phyloP scores from a whole-genome alignment of 1,139 yeast species.

The Sugiyamaella paludigena region DNA sequence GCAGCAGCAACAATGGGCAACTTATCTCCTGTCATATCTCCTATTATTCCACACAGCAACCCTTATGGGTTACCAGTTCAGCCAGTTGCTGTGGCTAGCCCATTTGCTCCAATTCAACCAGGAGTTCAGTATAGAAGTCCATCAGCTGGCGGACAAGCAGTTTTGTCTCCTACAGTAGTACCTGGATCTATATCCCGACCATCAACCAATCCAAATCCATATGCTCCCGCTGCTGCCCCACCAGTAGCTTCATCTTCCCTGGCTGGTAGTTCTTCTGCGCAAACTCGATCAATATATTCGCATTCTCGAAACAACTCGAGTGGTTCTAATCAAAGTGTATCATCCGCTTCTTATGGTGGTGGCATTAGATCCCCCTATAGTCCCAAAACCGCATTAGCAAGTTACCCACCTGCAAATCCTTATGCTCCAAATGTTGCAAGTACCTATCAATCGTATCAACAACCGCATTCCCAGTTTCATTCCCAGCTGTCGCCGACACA shows the following conservation, averaged over 20 bases:
- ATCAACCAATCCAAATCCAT: conserved; percentile 11
- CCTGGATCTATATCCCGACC: conserved; percentile 23
- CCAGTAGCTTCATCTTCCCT: conserved; percentile 3
- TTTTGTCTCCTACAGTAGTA: conserved; percentile 17
- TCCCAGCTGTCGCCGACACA: conserved; percentile 5
- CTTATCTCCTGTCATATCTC: conserved; percentile 2
- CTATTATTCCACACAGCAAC: not conserved
- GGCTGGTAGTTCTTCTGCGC: too few species aligned
- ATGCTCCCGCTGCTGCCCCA: conserved; percentile 10
- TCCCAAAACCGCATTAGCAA: not conserved
- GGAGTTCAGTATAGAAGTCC: conserved; percentile 19
- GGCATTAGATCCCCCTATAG: conserved; percentile 9
- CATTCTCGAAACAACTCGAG: conserved; percentile 15
- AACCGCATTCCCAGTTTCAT: conserved; percentile 3
- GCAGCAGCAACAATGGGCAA: conserved; percentile 2
- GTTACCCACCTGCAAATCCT: conserved; percentile 8
- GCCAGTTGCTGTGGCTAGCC: not conserved
- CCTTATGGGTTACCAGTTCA: not conserved
- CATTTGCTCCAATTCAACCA: conserved; percentile 13
- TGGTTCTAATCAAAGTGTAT: conserved; percentile 10
- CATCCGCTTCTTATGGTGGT: not conserved
- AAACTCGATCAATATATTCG: not conserved
- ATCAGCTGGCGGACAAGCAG: conserved; percentile 1
- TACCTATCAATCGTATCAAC: not conserved
- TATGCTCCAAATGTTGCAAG: conserved; percentile 9